These are phyloP conservation scores for Arbutus unedo DNA, from an alignment of 148 eudicot species.

Conservation along the genomic window DNA sequence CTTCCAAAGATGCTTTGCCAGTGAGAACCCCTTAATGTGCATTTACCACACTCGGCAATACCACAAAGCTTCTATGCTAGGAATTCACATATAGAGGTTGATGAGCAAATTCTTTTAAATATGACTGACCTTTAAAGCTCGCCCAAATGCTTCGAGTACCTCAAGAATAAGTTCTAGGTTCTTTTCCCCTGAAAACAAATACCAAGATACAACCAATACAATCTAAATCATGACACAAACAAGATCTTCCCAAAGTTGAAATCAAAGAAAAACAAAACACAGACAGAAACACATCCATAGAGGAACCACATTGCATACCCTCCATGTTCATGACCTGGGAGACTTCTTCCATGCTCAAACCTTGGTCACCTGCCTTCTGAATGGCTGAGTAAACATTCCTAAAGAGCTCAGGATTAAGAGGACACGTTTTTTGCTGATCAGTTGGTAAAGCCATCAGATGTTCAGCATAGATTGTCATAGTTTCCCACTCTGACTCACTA, in stretches of 20 bases:
- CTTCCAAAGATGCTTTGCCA: background rate
- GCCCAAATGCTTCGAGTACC: slow-evolving; percentile 76
- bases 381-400: slow-evolving; percentile 49
- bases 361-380: slow-evolving; percentile 92
- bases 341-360: slow-evolving; percentile 67
- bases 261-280: slow-evolving; percentile 13
- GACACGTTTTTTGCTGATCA: slow-evolving; percentile 24
- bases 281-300: background rate
- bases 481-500: slow-evolving; percentile 72
- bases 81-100: background rate
- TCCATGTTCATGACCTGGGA: slow-evolving; percentile 44
- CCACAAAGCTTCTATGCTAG: background rate
- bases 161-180: slow-evolving; percentile 51
- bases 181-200: slow-evolving; percentile 41
- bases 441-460: slow-evolving; percentile 31
- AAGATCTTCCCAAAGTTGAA: background rate
- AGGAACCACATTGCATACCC: slow-evolving; percentile 35
- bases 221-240: background rate
- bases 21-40: background rate
- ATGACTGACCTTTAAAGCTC: slow-evolving; percentile 68
- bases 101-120: background rate
- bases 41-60: background rate
- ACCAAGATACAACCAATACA: slow-evolving; percentile 11
- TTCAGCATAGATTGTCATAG: slow-evolving; percentile 52
- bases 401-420: slow-evolving; percentile 48